These are phyloP conservation scores for Stemphylium beticola DNA, from an alignment of 2,329 filamentous ascomycete genomes.

Conservation along the genomic window DNA sequence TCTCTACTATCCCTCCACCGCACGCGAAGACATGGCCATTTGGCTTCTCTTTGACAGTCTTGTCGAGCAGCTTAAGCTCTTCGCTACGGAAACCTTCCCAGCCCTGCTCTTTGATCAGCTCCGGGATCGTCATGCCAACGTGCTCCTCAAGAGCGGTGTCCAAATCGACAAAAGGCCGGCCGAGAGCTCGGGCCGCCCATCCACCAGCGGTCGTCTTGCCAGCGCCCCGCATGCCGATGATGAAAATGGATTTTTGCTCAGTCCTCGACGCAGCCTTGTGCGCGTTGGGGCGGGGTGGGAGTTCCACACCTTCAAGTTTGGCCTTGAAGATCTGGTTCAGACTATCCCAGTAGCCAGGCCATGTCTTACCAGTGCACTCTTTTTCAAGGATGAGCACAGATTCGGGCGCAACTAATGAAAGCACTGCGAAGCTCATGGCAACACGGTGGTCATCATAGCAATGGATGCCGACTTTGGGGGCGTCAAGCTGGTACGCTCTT, in stretches of 20 bases:
- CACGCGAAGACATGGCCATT: conserved; percentile 86
- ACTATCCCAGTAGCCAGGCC: conserved; percentile 98
- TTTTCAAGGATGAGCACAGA: conserved; percentile 83
- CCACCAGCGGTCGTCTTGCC: conserved; percentile 93
- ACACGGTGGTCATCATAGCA: conserved; percentile 98
- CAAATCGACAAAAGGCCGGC: conserved; percentile 81
- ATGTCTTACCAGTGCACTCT: conserved; percentile 95
- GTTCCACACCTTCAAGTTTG: conserved; percentile 75
- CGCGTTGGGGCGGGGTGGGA: conserved; percentile 43
- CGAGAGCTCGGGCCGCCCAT: conserved; percentile 79
- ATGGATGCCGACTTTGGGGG: conserved; percentile 70
- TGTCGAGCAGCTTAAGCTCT: conserved; percentile 76
- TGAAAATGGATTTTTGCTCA: conserved; percentile 75
- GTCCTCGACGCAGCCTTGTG: conserved; percentile 33
- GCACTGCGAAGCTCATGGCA: conserved; percentile 96
- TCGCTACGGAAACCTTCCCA: conserved; percentile 89
- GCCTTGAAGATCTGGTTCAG: conserved; percentile 80
- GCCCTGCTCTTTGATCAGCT: conserved; percentile 78
- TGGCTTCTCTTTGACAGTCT: conserved; percentile 75
- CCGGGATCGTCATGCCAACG: conserved; percentile 77
- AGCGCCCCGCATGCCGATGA: conserved; percentile 96
- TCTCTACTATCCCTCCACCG: conserved; percentile 92
- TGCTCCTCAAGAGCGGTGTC: conserved; percentile 83
- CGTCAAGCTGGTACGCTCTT: conserved; percentile 57
- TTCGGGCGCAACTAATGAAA: conserved; percentile 73